Percentiles rank a stretch among this genome's conserved stretches.
Conservation (phyloP, 2,329 filamentous ascomycete genomes). For the Arthroderma sp. region DNA sequence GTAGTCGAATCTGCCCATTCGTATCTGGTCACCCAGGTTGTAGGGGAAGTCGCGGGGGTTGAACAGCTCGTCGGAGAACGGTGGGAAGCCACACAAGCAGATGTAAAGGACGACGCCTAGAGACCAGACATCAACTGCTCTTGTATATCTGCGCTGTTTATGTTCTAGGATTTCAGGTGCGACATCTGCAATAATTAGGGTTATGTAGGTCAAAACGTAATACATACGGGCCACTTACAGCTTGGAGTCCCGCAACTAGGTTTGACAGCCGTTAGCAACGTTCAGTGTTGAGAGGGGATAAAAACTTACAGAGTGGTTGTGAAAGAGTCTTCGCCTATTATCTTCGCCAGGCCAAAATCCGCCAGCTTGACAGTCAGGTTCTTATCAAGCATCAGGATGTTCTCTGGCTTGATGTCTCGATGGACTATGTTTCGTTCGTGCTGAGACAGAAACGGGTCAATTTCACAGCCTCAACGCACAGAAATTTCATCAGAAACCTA, state of each 20-base stretch:
- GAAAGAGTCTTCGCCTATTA: constrained; percentile 96
- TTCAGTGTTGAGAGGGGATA: background rate
- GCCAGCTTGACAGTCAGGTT: constrained; percentile 79
- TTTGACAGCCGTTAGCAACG: constrained; percentile 14
- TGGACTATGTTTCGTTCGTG: constrained; percentile 96
- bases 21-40: constrained; percentile 78
- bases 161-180: constrained; percentile 85
- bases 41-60: constrained; percentile 64
- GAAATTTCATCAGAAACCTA: constrained; percentile 37
- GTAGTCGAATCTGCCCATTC: constrained; percentile 78
- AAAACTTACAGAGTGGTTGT: constrained; percentile 67
- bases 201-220: background rate
- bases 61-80: constrained; percentile 89
- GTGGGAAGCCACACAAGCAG: constrained; percentile 89
- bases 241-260: constrained; percentile 73
- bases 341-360: constrained; percentile 94
- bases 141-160: constrained; percentile 75
- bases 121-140: constrained; percentile 92
- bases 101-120: constrained; percentile 97
- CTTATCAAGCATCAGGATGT: constrained; percentile 79
- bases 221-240: constrained; percentile 37
- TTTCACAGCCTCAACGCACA: background rate
- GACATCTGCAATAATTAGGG: constrained; percentile 45
- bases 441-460: constrained; percentile 22
- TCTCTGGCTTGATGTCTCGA: constrained; percentile 94